Evolutionary conservation across 2,329 filamentous ascomycete genomes (phyloP), one percentile per base, ranked within the genome.

Genomic region (Ceratocystis eucalypticola): DNA sequence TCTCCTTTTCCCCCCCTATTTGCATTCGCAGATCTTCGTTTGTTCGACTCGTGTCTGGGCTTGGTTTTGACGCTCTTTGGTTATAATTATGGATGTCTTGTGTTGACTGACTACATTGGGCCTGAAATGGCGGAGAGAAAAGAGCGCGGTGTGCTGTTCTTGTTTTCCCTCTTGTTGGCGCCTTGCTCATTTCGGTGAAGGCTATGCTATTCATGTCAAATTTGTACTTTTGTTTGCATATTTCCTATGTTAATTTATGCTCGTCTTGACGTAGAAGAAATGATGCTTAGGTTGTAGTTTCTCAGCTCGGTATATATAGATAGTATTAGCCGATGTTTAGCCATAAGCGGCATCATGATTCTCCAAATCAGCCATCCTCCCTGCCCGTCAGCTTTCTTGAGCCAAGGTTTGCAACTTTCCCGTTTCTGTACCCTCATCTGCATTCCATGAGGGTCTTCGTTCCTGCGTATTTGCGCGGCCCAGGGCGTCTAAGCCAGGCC

Each of bases 21-120:
- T 41, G 37, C 37, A 41, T 41, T 41, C 37, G 37, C 57, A 15
- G 69, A 64, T 64, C 66, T 67, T 69, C 68, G 68, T 66, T 67
- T 50, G 70, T 67, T 67, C 68, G 66, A 20, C 20, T 62, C 50
- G 2, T 65, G 28, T 41, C 46, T 28, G 50, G 59, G 30, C 7
- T 46, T 12, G 41, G 20, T 25, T 62, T 48, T 41, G 37, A 41
- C 3, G 10, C 37, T 41, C 37, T 41, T 41, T 41, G 37, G 37
- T 41, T 41, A 41, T 41, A 41, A 41, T 41, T 41, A 41, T 41
- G 33, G 33, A 37, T 37, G 12, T 37, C 33, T 37, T 37, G 33
- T 37, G 33, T 37, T 8, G 33, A 37, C 33, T 37, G 33, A 37
- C 33, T 37, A 37, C 8, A 12, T 12, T 37, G 33, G 10, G 33